Conservation (phyloP, 768 basidiomycete genomes). For the Boletus subcaerulescens region DNA sequence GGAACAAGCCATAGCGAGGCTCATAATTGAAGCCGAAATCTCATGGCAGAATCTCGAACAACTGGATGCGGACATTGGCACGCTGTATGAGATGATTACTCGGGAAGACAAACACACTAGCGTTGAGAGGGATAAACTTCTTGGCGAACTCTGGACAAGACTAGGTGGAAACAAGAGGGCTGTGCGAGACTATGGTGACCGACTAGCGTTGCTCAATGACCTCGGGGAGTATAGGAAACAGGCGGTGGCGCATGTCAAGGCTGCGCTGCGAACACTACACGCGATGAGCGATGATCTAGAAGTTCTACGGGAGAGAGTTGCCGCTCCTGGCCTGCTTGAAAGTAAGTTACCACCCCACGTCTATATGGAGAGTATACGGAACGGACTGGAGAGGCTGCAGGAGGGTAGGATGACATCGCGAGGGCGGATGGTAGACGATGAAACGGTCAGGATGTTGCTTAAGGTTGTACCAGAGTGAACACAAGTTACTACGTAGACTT, state of each 20-base stretch:
- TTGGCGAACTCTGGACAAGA: slow-evolving; percentile 66
- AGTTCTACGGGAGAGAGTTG: slow-evolving; percentile 68
- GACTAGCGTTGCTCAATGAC: slow-evolving; percentile 52
- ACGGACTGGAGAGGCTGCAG: slow-evolving; percentile 54
- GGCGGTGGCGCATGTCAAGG: slow-evolving; percentile 64
- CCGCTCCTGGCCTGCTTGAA: slow-evolving; percentile 61
- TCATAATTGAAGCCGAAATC: slow-evolving; percentile 66
- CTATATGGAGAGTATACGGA: slow-evolving; percentile 69
- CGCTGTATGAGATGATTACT: slow-evolving; percentile 55
- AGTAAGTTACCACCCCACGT: slow-evolving; percentile 66
- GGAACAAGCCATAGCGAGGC: slow-evolving; percentile 47
- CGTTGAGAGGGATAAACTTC: slow-evolving; percentile 48
- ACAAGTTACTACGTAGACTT: too few species aligned
- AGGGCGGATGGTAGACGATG: slow-evolving; percentile 46
- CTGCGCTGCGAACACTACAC: slow-evolving; percentile 57
- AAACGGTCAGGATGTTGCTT: slow-evolving; percentile 25
- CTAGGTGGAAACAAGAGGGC: slow-evolving; percentile 58
- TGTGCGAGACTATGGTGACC: slow-evolving; percentile 48
- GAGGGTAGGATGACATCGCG: slow-evolving; percentile 52
- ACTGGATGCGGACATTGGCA: slow-evolving; percentile 58
- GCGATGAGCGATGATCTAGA: slow-evolving; percentile 73
- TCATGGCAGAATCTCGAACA: slow-evolving; percentile 53
- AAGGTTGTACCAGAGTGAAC: slow-evolving; percentile 9
- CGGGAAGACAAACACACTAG: slow-evolving; percentile 54
- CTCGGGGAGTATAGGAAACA: slow-evolving; percentile 56